Base-by-base conservation (phyloP, 768 basidiomycete genomes). In the Rhodosporidiobolus odoratus region DNA sequence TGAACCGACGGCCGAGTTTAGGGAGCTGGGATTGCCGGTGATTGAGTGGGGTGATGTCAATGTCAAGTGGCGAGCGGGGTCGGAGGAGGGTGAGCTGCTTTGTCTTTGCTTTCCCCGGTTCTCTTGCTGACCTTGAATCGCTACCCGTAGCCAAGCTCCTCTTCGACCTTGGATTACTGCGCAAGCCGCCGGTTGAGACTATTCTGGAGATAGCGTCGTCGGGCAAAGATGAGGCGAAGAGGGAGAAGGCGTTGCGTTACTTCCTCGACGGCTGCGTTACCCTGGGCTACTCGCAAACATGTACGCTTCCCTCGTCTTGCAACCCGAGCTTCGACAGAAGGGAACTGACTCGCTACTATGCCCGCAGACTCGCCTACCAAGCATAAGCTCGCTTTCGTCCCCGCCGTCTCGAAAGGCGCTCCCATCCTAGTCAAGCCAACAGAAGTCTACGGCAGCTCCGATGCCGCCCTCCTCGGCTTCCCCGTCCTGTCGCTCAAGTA, bases 401-500 rank as follows among this genome's bases (percentile, higher is more conserved):
- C 95, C 1, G 87, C 92, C 4, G 81, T 84, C 25, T 81, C 83
- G 9, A 81, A 83, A 23, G 84, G 83, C 23, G 71, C 75, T 2
- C 88, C 85, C 3, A 85, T 83, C 50, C 86, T 57, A 87, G 21
- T 45, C 0, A 62, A 52, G 40, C 75, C 68, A 16, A 30, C 57
- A 19, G 68, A 93, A 88, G 89, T 92, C 0, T 92, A 87, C 76
- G 84, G 85, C 12, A 84, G 85, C 62, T 78, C 83, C 1, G 85
- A 87, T 35, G 92, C 89, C 84, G 84, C 86, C 2, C 78, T 82
- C 0, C 82, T 97, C n/a, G 91, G 92, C 3, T 94, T 94, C 78
- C 78, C 85, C 13, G 83, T 89, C 3, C 82, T 90, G 17, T 43
- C 64, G 15, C 66, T 60, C 3, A 43, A 61, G 3, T 70, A 61